Base-by-base conservation (phyloP, 75 land plant genomes). In the Picea sitchensis region DNA sequence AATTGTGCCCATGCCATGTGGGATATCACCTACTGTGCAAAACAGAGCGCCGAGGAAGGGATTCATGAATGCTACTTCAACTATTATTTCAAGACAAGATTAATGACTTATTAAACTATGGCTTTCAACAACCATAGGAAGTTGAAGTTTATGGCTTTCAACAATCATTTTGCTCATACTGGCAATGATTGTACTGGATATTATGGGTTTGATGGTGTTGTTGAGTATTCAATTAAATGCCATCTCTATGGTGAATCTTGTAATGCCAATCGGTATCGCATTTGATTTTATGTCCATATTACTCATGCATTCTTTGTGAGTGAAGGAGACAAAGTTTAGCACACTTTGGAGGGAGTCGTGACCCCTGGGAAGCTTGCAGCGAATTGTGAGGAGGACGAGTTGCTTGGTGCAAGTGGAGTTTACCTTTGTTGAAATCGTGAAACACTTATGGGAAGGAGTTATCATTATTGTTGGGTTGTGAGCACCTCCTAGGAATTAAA, bases 221-320 rank as follows among this genome's bases (percentile, higher is more conserved):
- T 60, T 96, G 85, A 58, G 78, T 38, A 92, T 94, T 77, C 99
- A 96, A 80, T 83, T 96, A 47, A 96, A 96, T 90, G 99, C 95
- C 78, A 71, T 96, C 71, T 96, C 99, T 78, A 93, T 96, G 78
- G 97, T 96, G 12, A 96, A 94, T 76, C 92, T 96, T 71, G 88
- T 94, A 11, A 96, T 94, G 97, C 81, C 97, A 6, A 84, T 91
- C 26, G 95, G 99, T 36, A 96, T 96, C 77, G 93, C 91, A 62
- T 95, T 96, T 75, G 97, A 96, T 94, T 96, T 63, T 96, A 97
- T 84, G 97, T 96, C 26, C 97, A 96, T 79, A 90, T 94, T 20
- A 91, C 92, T 14, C 99, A 96, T 84, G 88, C 97, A 58, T 96
- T 96, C 80, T 77, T 85, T 76, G 97, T 96, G 54, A 90, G 94